Evolutionary conservation across 225 moss, liverwort and hornwort species (phyloP), one percentile per base, ranked within the genome.

Genomic region (Thuidium tamariscinum): DNA sequence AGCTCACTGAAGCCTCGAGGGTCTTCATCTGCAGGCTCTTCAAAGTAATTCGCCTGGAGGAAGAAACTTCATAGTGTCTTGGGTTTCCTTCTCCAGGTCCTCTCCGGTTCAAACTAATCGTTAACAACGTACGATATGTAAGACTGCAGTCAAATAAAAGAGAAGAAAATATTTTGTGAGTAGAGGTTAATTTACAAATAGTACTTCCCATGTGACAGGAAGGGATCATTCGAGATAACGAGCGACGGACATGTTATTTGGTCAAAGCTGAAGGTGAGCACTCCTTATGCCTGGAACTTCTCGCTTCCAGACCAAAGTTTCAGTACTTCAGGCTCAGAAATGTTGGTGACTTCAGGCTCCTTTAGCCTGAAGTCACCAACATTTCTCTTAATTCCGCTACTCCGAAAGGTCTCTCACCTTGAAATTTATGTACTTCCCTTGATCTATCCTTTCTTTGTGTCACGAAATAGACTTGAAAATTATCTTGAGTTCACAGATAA

Each of bases 161-260:
- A 37, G 20, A 10, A 11, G 37, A 1, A 63, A 69, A 26, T 49
- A 13, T 18, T 13, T 63, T 13, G 7, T 23, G 7, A 52, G 39
- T 67, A 46, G 74, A 59, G 69, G 49, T 85, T 54, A 20, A 79
- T 68, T 91, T 59, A 90, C 60, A 86, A 51, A n/a, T 26, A 10
- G 71, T 57, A 65, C 41, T 77, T 90, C 39, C 5, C 8, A 41
- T 89, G 85, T 91, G 37, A 66, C 95, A 96, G 98, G 91, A 91
- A 95, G 87, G 98, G 95, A 22, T 92, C 96, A 41, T 98, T 98
- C 76, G 98, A 98, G 86, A 93, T 98, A 41, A 93, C 88, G 32
- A 87, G 93, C 51, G 96, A 95, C 66, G 91, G 95, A 83, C 87
- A 92, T 54, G 84, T 98, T 71, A 88, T 98, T 37, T 98, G 95